Evolutionary conservation across 2,329 filamentous ascomycete species (phyloP).

Genomic region (Calonectria naviculata): DNA sequence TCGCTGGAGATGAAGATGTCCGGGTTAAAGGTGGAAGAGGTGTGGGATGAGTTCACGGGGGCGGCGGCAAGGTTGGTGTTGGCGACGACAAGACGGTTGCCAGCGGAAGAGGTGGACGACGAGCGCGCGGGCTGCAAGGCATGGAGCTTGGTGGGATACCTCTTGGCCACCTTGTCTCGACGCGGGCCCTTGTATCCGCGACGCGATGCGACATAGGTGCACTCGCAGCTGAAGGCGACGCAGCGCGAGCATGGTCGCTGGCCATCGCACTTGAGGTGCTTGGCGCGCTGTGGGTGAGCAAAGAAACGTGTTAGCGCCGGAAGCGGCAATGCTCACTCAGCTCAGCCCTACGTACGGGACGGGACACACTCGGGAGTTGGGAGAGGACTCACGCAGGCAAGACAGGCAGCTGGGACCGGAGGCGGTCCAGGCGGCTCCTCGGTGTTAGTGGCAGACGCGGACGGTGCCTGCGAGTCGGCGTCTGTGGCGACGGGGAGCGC

Average conservation of each 20-base stretch:
- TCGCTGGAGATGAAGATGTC: not conserved
- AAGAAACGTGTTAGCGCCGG: conserved; percentile 14
- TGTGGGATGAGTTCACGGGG: not conserved
- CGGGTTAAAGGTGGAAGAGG: not conserved
- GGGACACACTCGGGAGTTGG: too few relatives aligned
- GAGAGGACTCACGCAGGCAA: conserved; percentile 60
- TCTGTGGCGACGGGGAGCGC: not conserved
- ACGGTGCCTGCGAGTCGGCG: not conserved
- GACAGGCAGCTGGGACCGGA: conserved; percentile 60
- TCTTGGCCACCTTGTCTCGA: conserved; percentile 48
- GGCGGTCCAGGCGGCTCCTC: conserved; percentile 29
- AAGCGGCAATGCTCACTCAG: not conserved
- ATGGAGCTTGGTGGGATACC: conserved; percentile 56
- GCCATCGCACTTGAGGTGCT: conserved; percentile 84
- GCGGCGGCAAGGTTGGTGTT: conserved; percentile 44
- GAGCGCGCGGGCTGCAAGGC: conserved; percentile 50
- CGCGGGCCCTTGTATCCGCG: conserved; percentile 75
- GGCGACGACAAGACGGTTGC: conserved; percentile 54
- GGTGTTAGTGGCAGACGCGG: not conserved
- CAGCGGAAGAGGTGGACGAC: not conserved
- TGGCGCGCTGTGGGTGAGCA: conserved; percentile 55
- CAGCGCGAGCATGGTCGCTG: conserved; percentile 76
- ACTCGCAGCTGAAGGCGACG: conserved; percentile 64
- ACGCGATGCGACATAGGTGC: conserved; percentile 78
- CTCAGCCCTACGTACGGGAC: not conserved